Conservation (phyloP, 352 stramenopile genomes). For the Globisporangium yorkense region DNA sequence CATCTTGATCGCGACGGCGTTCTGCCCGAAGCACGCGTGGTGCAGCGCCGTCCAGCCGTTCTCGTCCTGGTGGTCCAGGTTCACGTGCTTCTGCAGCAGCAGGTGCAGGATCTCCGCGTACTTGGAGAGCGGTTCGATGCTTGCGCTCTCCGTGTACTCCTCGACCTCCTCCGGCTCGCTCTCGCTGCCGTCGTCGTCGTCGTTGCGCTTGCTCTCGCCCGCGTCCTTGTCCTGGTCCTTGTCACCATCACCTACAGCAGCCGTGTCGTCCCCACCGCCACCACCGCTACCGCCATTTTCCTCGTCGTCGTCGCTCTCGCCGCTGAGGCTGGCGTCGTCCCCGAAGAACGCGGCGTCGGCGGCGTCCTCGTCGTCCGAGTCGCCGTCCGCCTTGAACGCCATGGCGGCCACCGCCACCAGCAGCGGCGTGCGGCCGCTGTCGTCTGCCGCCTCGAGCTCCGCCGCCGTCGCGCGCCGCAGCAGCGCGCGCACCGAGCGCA, state of each 20-base stretch:
- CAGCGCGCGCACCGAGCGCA: constrained; percentile 47
- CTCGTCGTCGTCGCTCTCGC: constrained; percentile 20
- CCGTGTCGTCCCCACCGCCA: background rate
- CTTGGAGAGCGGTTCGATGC: constrained; percentile 53
- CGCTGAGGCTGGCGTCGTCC: constrained; percentile 16
- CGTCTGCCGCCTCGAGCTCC: constrained; percentile 66
- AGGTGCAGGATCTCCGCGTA: constrained; percentile 73
- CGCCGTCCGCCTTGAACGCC: constrained; percentile 34
- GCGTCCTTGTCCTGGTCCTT: no score
- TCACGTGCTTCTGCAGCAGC: constrained; percentile 62
- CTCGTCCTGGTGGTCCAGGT: constrained; percentile 78
- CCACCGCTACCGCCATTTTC: background rate
- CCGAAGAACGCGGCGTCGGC: constrained; percentile 17
- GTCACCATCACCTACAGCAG: no score
- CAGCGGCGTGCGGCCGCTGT: constrained; percentile 70
- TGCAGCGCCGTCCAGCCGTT: constrained; percentile 82
- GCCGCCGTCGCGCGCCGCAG: constrained; percentile 54
- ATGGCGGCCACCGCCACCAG: constrained; percentile 64
- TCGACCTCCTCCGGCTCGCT: constrained; percentile 35
- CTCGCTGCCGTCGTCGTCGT: constrained; percentile 3
- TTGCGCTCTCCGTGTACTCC: constrained; percentile 43
- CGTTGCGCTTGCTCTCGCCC: background rate
- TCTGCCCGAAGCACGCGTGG: constrained; percentile 75
- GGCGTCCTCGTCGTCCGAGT: constrained; percentile 34
- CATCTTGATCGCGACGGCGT: constrained; percentile 63